phyloP scores from a whole-genome alignment of 345 rosid species.

The Eucalyptus dawsonii region DNA sequence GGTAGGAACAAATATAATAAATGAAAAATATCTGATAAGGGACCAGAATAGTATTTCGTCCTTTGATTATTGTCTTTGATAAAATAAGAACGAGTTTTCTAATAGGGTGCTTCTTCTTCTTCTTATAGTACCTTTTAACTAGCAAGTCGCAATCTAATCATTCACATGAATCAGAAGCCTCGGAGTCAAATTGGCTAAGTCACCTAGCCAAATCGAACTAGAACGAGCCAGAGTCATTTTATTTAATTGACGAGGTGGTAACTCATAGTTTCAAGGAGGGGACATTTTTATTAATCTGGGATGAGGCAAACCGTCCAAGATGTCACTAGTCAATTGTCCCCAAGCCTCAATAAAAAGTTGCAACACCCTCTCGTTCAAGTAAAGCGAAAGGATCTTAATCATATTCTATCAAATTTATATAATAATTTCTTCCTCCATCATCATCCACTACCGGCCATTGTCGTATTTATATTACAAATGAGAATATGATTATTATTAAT shows the following conservation, averaged over 20 bases:
- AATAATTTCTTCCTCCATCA: not conserved
- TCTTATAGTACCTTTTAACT: not conserved
- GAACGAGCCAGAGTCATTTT: not conserved
- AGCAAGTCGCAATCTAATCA: not conserved
- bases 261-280: not conserved
- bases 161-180: fast-evolving
- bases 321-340: not conserved
- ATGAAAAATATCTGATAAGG: not conserved
- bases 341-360: not conserved
- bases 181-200: fast-evolving
- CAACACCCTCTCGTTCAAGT: not conserved
- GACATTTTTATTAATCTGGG: not conserved
- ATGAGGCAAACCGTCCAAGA: not conserved
- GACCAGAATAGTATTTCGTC: not conserved
- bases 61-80: too few relatives aligned
- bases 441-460: not conserved
- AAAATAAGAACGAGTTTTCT: not conserved
- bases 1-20: not conserved
- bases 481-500: not conserved
- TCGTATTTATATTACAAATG: not conserved
- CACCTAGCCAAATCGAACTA: not conserved
- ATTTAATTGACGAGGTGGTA: not conserved
- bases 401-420: not conserved
- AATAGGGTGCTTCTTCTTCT: not conserved
- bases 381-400: not conserved